Percentiles rank a stretch among this genome's conserved stretches.
Evolutionary conservation across 2,329 filamentous ascomycete species (phyloP).

Genomic region (Akanthomyces uredinophilus): DNA sequence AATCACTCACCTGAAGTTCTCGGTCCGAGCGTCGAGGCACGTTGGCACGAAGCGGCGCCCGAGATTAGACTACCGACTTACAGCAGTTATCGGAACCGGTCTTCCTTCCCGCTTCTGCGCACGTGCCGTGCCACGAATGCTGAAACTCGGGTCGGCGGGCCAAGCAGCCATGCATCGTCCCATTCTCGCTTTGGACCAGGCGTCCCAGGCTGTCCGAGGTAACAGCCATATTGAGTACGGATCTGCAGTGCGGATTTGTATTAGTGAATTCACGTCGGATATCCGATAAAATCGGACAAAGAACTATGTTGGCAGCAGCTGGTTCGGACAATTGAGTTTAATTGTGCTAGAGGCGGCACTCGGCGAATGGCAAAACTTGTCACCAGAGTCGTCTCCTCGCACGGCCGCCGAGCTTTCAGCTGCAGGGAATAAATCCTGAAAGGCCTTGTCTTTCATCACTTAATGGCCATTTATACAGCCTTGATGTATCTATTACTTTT

Average conservation of each 20-base stretch:
- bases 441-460: neutral
- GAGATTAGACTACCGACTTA: neutral
- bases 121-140: neutral
- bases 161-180: neutral
- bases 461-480: neutral
- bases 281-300: neutral
- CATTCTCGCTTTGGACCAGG: neutral
- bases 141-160: slow-evolving; percentile 4
- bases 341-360: no score
- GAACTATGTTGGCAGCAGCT: neutral
- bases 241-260: no score
- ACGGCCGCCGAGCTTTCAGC: neutral
- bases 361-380: neutral
- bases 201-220: neutral
- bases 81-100: neutral
- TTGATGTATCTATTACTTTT: neutral
- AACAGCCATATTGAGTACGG: neutral
- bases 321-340: neutral
- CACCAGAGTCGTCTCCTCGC: neutral
- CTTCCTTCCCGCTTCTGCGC: neutral
- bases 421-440: neutral
- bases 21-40: neutral
- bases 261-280: no score
- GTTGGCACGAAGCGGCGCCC: neutral
- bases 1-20: neutral